A percentile compares a stretch with the other conserved stretches of the same genome.
phyloP scores from a whole-genome alignment of 345 rosid species.

The Aquilaria yunnanensis region DNA sequence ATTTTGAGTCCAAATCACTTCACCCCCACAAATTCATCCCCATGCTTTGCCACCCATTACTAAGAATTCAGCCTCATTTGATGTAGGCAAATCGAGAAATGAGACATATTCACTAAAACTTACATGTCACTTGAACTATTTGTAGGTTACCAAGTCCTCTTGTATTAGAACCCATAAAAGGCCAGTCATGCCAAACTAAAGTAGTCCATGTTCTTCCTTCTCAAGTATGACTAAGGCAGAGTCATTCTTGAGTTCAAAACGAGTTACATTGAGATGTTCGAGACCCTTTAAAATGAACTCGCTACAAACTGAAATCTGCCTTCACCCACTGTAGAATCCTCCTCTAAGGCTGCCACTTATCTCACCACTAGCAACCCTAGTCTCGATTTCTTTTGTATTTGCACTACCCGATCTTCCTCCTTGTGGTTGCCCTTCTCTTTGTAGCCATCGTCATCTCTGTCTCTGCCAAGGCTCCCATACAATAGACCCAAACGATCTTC shows the following conservation, averaged over 20 bases:
- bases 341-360: too few species aligned
- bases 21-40: too few species aligned
- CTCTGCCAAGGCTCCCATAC: too few species aligned
- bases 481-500: too few species aligned
- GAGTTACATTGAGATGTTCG: constrained; percentile 43
- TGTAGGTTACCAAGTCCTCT: constrained; percentile 72
- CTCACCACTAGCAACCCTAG: too few species aligned
- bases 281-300: constrained; percentile 44
- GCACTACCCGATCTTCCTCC: too few species aligned
- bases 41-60: too few species aligned
- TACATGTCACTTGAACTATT: constrained; percentile 76
- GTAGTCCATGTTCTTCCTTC: constrained; percentile 49
- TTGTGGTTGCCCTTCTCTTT: too few species aligned
- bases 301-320: constrained; percentile 49
- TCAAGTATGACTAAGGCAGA: constrained; percentile 45
- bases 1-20: too few species aligned
- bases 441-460: too few species aligned
- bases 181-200: constrained; percentile 70
- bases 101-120: constrained; percentile 78
- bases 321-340: constrained; percentile 11
- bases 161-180: constrained; percentile 84
- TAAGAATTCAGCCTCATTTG: constrained; percentile 41
- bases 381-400: too few species aligned
- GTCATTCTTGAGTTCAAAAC: constrained; percentile 75
- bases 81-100: constrained; percentile 72